phyloP scores from a whole-genome alignment of 2,329 filamentous ascomycete species.

The Pseudopithomyces chartarum region DNA sequence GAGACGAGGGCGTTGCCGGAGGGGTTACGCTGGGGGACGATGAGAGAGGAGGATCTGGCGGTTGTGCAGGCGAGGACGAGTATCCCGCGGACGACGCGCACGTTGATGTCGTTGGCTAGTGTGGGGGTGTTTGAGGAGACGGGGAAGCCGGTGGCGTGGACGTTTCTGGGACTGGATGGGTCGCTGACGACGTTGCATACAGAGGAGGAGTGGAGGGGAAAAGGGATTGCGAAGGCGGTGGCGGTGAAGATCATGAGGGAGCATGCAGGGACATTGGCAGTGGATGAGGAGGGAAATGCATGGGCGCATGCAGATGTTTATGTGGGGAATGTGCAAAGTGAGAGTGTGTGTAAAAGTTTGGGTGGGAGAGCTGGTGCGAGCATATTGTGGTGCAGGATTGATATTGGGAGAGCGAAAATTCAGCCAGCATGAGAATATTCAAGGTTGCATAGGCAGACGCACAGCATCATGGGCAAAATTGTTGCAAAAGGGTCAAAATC shows the following conservation, averaged over 20 bases:
- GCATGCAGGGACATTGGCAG: conserved; percentile 31
- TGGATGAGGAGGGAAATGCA: conserved; percentile 49
- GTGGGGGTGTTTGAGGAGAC: conserved; percentile 49
- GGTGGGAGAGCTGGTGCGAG: conserved; percentile 62
- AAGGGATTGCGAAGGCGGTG: conserved; percentile 67
- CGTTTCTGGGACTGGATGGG: conserved; percentile 65
- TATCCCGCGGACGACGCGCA: conserved; percentile 61
- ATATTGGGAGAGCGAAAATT: conserved; percentile 38
- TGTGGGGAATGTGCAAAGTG: conserved; percentile 63
- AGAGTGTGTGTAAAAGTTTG: conserved; percentile 65
- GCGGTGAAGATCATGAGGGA: conserved; percentile 63
- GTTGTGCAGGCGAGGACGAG: conserved; percentile 55
- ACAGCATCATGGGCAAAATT: background rate
- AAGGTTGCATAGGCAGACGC: background rate
- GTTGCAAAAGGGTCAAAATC: conserved; percentile 11
- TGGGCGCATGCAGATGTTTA: conserved; percentile 69
- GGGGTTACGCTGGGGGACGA: conserved; percentile 61
- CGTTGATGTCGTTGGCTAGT: conserved; percentile 47
- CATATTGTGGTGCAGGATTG: conserved; percentile 61
- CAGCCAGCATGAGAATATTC: conserved; percentile 12
- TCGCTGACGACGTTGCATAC: conserved; percentile 66
- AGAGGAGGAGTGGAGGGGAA: conserved; percentile 63
- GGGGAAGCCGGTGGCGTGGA: conserved; percentile 66
- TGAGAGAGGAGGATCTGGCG: conserved; percentile 59
- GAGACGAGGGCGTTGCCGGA: conserved; percentile 45